Percentiles rank a stretch among this genome's conserved stretches.
These are phyloP conservation scores for Castanea sativa DNA, from an alignment of 306 rosid species.

Conservation along the genomic window DNA sequence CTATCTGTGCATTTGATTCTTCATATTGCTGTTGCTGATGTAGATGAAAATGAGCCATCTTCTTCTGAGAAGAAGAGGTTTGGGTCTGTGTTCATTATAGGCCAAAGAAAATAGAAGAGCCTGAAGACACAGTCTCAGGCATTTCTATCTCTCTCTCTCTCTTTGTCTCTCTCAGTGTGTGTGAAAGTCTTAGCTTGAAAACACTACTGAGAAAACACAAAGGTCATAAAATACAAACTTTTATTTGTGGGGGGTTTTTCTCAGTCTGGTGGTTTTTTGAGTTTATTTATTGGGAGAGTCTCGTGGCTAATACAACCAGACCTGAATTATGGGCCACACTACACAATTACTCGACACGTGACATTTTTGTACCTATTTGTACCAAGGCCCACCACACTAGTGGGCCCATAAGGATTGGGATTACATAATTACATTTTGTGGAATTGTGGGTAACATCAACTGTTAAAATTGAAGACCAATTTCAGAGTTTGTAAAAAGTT, in stretches of 20 bases:
- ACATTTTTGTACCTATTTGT: constrained; percentile 19
- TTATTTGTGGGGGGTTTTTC: constrained; percentile 25
- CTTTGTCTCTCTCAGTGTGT: background rate
- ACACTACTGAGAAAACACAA: background rate
- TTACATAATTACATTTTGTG: background rate
- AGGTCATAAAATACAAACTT: constrained; percentile 8
- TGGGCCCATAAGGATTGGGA: background rate
- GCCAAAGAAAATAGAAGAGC: background rate
- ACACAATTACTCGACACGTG: constrained; percentile 66
- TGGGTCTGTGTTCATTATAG: constrained; percentile 37
- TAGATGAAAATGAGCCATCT: constrained; percentile 37
- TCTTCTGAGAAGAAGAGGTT: constrained; percentile 37
- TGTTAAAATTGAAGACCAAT: background rate
- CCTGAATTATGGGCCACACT: constrained; percentile 53
- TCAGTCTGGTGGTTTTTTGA: background rate
- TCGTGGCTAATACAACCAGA: constrained; percentile 24
- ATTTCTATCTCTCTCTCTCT: constrained; percentile 10
- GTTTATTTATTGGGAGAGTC: constrained; percentile 10
- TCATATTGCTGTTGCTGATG: background rate
- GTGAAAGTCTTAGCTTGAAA: background rate
- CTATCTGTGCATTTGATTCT: background rate
- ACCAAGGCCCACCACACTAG: background rate
- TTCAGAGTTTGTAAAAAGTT: background rate
- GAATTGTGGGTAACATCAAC: background rate
- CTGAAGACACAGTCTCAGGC: constrained; percentile 18